Conservation (phyloP, 169 alveolate species). For the Plasmodium knowlesi region DNA sequence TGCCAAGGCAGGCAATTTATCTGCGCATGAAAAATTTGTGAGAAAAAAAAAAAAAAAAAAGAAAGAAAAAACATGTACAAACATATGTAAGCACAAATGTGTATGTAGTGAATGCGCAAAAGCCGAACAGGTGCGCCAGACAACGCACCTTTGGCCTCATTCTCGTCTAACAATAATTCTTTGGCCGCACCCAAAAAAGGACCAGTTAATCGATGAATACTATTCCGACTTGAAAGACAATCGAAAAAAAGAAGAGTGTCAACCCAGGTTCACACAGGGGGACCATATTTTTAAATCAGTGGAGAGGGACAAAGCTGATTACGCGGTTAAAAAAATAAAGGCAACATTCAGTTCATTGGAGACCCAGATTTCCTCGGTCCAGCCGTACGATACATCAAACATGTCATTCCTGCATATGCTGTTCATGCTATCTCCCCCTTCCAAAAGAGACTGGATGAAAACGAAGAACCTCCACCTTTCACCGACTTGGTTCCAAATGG, state of each 20-base stretch:
- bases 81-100: not conserved
- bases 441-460: conserved; percentile 57
- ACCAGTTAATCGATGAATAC: conserved; percentile 46
- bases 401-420: not conserved
- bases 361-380: not conserved
- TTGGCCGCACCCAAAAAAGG: conserved; percentile 31
- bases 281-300: conserved; percentile 55
- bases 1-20: conserved; percentile 10
- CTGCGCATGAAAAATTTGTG: conserved; percentile 63
- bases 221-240: conserved; percentile 60
- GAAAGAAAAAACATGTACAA: not conserved
- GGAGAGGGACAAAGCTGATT: conserved; percentile 34
- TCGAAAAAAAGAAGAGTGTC: not conserved
- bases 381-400: not conserved
- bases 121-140: not conserved
- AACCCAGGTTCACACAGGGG: not conserved
- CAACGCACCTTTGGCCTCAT: not conserved
- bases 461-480: conserved; percentile 48
- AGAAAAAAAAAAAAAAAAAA: conserved; percentile 14
- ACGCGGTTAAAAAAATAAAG: conserved; percentile 32
- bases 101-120: not conserved
- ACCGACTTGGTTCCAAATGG: conserved; percentile 57
- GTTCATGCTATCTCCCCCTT: not conserved
- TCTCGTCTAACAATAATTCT: not conserved
- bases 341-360: not conserved